Evolutionary conservation across 768 basidiomycete genomes (phyloP).

Genomic region (Pulveroboletus sp.): DNA sequence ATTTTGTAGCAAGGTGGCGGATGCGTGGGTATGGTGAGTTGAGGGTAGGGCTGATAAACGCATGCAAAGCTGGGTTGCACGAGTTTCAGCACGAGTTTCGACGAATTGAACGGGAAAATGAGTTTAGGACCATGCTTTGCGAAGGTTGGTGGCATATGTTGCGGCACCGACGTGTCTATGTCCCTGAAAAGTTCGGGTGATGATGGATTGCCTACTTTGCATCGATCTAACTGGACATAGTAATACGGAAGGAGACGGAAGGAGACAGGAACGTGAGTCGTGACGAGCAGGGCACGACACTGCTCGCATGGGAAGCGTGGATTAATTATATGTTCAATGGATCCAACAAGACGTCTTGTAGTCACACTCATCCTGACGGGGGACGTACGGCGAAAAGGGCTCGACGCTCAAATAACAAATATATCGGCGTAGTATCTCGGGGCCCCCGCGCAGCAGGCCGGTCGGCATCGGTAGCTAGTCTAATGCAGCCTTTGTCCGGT

Average conservation of each 20-base stretch:
- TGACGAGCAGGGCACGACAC: not conserved
- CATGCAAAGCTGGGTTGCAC: not conserved
- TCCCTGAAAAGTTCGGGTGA: no score
- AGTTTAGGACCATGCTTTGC: not conserved
- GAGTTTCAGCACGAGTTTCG: not conserved
- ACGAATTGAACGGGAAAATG: not conserved
- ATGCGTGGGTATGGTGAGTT: not conserved
- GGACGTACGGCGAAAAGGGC: constrained; percentile 25
- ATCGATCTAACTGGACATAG: not conserved
- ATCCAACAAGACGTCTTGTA: not conserved
- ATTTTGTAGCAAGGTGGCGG: not conserved
- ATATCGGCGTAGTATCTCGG: not conserved
- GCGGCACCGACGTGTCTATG: not conserved
- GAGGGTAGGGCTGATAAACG: not conserved
- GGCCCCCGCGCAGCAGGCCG: constrained; percentile 15
- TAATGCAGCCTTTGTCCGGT: not conserved
- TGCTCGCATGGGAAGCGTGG: not conserved
- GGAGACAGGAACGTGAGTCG: not conserved
- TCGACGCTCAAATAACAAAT: constrained; percentile 10
- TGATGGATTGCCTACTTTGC: not conserved
- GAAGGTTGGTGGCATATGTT: not conserved
- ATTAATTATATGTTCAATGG: not conserved
- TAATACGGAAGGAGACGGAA: no score
- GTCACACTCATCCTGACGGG: not conserved
- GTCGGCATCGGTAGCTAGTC: constrained; percentile 17